Evolutionary conservation across 306 rosid genomes (phyloP), one percentile per base, ranked within the genome.

Genomic region (Prunus armeniaca): DNA sequence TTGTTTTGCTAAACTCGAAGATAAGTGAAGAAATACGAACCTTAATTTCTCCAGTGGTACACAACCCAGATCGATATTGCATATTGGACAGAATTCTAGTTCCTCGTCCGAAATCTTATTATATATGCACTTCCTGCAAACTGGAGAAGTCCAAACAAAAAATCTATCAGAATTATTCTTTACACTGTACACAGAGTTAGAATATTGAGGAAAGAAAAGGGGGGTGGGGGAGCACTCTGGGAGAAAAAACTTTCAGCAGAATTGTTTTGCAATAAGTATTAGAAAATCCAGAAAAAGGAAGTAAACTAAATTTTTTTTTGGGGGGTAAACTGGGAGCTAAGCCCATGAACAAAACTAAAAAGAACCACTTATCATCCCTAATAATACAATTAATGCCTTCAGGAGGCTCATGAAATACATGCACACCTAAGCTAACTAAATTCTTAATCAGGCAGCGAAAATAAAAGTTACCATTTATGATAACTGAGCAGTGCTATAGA

Each of bases 51-150:
- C 88, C 34, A 87, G 47, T 1, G 98, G 98, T 51, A 69, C 76
- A 20, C 81, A 58, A 3, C 97, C 97, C 27, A 92, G 85, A 84
- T 94, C 80, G 22, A 78, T 74, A 28, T 88, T 69, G 79, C 98
- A 94, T 60, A 86, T 76, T 19, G 98, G 98, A 70, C 98, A 94
- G 47, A 66, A 46, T 75, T 84, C 93, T 45, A 88, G 38, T 61
- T 85, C 96, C 60, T 90, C 92, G 0, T 92, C 90, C 1, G 83
- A 68, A 38, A 94, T 79, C 87, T 87, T 88, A 24, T 75, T 82
- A 72, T 82, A 76, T 55, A 94, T 90, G 80, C 98, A 94, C 80
- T 86, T 89, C 90, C 93, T 92, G 96, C 97, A 94, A 84, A 94
- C 98, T 94, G 86, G 64, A 81, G 71, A 80, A 77, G 46, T 82